These are phyloP conservation scores for Rhizopogon vulgaris DNA, from an alignment of 768 basidiomycete genomes.

Conservation along the genomic window DNA sequence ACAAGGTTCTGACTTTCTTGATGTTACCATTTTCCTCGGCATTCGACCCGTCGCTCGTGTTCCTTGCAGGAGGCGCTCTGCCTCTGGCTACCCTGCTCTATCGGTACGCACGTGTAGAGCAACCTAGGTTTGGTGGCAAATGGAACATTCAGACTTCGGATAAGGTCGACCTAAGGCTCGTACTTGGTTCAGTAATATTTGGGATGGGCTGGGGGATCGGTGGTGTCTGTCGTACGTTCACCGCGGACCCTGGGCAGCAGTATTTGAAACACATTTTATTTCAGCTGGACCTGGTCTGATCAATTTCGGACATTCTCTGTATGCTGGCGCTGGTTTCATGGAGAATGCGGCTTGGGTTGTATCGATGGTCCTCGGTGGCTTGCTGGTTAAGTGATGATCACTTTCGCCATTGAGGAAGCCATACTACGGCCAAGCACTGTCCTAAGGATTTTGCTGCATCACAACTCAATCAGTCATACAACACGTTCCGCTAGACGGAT, in stretches of 20 bases:
- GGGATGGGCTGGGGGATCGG: conserved; percentile 58
- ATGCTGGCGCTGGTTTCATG: conserved; percentile 26
- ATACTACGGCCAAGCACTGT: too few species aligned
- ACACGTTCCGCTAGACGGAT: neutral
- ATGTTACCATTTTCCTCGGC: conserved; percentile 40
- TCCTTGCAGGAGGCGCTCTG: conserved; percentile 48
- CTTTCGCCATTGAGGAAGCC: neutral
- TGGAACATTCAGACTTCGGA: conserved; percentile 37
- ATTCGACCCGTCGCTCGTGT: conserved; percentile 53
- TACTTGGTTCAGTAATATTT: conserved; percentile 49
- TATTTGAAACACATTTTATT: conserved; percentile 2
- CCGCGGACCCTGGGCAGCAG: neutral
- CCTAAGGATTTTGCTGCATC: neutral
- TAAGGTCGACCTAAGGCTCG: conserved; percentile 38
- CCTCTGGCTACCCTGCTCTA: conserved; percentile 42
- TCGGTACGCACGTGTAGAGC: conserved; percentile 29
- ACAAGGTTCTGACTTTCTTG: conserved; percentile 47
- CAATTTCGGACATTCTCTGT: conserved; percentile 48
- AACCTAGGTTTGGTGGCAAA: conserved; percentile 36
- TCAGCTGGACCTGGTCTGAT: conserved; percentile 59
- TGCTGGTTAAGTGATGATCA: conserved; percentile 3
- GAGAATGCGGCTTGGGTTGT: conserved; percentile 36
- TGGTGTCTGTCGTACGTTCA: conserved; percentile 54
- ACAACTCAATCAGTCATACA: neutral
- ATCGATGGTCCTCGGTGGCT: conserved; percentile 20